Conservation (phyloP, 2,329 filamentous ascomycete genomes). For the Pyrenochaeta sp. region DNA sequence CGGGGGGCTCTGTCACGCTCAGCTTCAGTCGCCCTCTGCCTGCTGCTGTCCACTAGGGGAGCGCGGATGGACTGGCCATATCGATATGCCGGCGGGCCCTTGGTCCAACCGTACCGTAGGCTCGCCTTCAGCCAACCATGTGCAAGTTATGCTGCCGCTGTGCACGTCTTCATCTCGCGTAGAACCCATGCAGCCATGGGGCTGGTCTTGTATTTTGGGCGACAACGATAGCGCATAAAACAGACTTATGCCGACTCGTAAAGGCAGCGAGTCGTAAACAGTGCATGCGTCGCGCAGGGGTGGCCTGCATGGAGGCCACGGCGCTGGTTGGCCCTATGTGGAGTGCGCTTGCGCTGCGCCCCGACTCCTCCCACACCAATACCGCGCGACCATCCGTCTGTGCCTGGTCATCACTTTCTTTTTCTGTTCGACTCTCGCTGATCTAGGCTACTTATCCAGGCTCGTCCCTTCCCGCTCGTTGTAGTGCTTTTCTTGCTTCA, state of each 20-base stretch:
- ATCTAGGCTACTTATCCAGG: conserved; percentile 53
- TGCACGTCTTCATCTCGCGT: conserved; percentile 49
- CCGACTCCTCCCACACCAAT: conserved; percentile 46
- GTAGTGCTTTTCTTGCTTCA: conserved; percentile 44
- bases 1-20: conserved; percentile 16
- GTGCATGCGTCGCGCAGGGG: conserved; percentile 47
- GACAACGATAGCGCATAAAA: conserved; percentile 44
- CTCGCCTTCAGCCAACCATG: conserved; percentile 25
- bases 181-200: conserved; percentile 39
- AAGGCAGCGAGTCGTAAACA: not conserved
- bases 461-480: conserved; percentile 46
- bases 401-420: conserved; percentile 55
- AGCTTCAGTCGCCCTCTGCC: conserved; percentile 8
- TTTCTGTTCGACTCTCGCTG: conserved; percentile 51
- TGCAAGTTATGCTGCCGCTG: conserved; percentile 34
- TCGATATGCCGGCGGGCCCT: conserved; percentile 21
- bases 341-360: conserved; percentile 47
- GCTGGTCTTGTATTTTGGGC: conserved; percentile 40
- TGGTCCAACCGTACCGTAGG: not conserved
- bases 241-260: not conserved
- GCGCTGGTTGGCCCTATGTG: conserved; percentile 44
- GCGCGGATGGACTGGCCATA: conserved; percentile 31
- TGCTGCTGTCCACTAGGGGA: conserved; percentile 26
- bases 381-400: conserved; percentile 47
- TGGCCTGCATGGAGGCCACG: conserved; percentile 29